Conservation (phyloP, 805 yeast genomes). For the Starmerella asiatica region DNA sequence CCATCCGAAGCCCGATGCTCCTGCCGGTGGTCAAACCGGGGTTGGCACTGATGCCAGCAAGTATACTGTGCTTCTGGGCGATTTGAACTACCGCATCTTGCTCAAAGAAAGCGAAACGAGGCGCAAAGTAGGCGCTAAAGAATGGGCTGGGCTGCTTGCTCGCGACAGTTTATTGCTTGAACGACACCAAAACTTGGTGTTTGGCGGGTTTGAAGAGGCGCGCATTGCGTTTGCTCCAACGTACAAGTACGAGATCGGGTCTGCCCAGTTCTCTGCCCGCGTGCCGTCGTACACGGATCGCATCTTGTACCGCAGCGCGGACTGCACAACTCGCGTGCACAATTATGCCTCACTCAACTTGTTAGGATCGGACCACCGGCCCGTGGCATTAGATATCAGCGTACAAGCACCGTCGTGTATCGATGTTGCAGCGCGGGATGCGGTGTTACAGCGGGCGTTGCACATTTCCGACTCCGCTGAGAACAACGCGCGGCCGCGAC, state of each 20-base stretch:
- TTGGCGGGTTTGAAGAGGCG: conserved; percentile 38
- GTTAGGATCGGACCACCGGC: conserved; percentile 41
- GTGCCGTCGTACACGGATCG: conserved; percentile 51
- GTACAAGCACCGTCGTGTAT: conserved; percentile 26
- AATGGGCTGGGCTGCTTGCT: conserved; percentile 29
- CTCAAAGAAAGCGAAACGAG: conserved; percentile 25
- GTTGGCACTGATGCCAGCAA: neutral
- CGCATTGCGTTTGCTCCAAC: conserved; percentile 41
- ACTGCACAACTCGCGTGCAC: conserved; percentile 11
- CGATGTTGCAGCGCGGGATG: conserved; percentile 29
- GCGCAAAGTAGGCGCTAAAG: conserved; percentile 24
- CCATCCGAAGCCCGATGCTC: neutral
- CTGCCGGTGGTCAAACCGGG: neutral
- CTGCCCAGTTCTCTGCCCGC: conserved; percentile 25
- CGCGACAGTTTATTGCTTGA: conserved; percentile 35
- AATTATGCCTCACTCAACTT: conserved; percentile 23
- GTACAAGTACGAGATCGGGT: conserved; percentile 32
- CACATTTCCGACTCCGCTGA: conserved; percentile 34
- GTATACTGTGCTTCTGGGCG: conserved; percentile 36
- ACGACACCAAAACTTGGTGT: conserved; percentile 27
- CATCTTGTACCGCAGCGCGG: conserved; percentile 31
- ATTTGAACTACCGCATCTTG: conserved; percentile 44
- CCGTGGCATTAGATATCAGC: conserved; percentile 34
- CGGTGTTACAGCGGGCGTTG: conserved; percentile 29
- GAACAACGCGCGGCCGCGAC: conserved; percentile 32